Evolutionary conservation across 1,284 basidiomycete species (phyloP).

Genomic region (Ceratobasidium sp.): DNA sequence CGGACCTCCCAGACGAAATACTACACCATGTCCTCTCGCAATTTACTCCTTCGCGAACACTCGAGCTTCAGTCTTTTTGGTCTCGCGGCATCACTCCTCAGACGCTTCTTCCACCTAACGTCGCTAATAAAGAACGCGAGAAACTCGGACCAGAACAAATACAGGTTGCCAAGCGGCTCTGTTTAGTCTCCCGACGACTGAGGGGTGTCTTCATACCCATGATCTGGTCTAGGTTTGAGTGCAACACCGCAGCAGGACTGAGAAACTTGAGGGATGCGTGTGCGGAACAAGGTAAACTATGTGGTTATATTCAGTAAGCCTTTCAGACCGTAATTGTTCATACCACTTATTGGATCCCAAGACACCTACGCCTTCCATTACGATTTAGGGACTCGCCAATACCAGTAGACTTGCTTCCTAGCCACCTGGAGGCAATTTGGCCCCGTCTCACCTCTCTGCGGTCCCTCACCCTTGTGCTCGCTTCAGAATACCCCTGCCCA

Average conservation of each 20-base stretch:
- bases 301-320: conserved; percentile 14
- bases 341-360: background rate
- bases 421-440: conserved; percentile 20
- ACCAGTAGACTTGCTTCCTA: background rate
- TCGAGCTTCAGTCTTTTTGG: conserved; percentile 1
- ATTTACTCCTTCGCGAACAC: background rate
- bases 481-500: conserved; percentile 1
- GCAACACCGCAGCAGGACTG: background rate
- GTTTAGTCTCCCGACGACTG: conserved; percentile 12
- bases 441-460: conserved; percentile 9
- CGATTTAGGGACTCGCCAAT: background rate
- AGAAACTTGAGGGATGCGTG: conserved; percentile 4
- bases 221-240: conserved; percentile 25
- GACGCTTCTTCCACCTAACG: conserved; percentile 12
- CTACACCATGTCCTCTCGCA: conserved; percentile 16
- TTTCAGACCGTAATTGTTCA: no score
- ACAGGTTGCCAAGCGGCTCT: conserved; percentile 12
- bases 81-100: background rate
- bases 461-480: conserved; percentile 10
- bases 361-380: conserved; percentile 9
- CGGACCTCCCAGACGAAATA: conserved; percentile 16
- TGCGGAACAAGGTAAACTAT: background rate
- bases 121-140: background rate
- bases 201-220: background rate
- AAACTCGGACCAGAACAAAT: background rate